A percentile compares a stretch with the other conserved stretches of the same genome.
Evolutionary conservation across 805 yeast genomes (phyloP).

Genomic region (Jamesozyma rosinii): DNA sequence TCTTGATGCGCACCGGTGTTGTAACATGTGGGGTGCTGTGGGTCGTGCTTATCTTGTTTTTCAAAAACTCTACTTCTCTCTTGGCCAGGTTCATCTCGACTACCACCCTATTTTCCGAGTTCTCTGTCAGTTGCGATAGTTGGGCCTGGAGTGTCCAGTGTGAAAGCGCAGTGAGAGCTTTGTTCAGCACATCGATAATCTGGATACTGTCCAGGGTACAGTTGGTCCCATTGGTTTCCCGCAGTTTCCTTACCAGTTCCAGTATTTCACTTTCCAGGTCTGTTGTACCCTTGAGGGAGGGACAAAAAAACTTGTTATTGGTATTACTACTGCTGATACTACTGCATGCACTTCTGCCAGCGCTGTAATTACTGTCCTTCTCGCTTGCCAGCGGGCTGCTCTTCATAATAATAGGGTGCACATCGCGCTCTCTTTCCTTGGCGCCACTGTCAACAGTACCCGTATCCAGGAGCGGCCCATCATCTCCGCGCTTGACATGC

Average conservation of each 20-base stretch:
- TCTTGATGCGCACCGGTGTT: not conserved
- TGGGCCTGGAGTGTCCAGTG: slow-evolving; percentile 30
- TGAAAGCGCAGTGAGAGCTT: slow-evolving; percentile 22
- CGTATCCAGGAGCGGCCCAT: no score
- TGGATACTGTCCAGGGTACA: slow-evolving; percentile 2
- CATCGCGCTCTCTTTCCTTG: not conserved
- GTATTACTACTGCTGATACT: not conserved
- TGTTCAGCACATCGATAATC: slow-evolving; percentile 20
- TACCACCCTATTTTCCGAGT: slow-evolving; percentile 16
- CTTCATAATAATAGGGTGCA: not conserved
- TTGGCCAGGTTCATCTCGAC: slow-evolving; percentile 20
- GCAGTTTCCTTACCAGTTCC: slow-evolving; percentile 12
- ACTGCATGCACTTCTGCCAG: not conserved
- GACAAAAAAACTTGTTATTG: slow-evolving; percentile 1
- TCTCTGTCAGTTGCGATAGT: slow-evolving; percentile 17
- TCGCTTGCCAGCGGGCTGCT: not conserved
- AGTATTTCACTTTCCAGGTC: slow-evolving; percentile 18
- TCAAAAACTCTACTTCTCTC: slow-evolving; percentile 21
- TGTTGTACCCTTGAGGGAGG: slow-evolving; percentile 18
- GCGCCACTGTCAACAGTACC: not conserved
- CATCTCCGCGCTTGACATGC: no score
- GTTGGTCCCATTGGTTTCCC: not conserved
- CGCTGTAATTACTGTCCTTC: not conserved
- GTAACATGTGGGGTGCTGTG: not conserved
- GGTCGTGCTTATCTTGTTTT: slow-evolving; percentile 5